Evolutionary conservation across 768 basidiomycete species (phyloP), one percentile per base, ranked within the genome.

Genomic region (button mushroom (Agaricus bisporus)): DNA sequence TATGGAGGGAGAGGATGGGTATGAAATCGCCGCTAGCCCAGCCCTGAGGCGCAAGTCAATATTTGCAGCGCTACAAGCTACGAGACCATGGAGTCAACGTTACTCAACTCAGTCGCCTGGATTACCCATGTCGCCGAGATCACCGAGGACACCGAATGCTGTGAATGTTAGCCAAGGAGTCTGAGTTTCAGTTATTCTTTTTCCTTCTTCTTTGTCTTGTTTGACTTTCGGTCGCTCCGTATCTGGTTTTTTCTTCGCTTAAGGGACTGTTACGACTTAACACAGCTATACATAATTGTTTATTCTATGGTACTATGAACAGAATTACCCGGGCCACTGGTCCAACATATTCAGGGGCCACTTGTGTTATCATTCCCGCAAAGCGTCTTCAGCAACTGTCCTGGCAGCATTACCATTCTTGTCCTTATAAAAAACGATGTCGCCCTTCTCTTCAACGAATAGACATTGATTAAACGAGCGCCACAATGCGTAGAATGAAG

Each of bases 381-480:
- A 25, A 18, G 20, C 58, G 25, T 57, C 39, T 32, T 60, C 55
- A 9, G 61, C 58, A 22, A 69, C 51, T 47, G 61, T 59, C 22
- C 78, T 68, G 15, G 61, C 69, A 5, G 75, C 68, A 4, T 67
- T 58, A 5, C 80, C 79, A 9, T 76, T 52, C 60, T 65, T 71
- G 59, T 79, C 74, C 66, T 75, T 77, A 67, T 81, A 80, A 63
- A 82, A 80, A 4, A 81, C 62, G 56, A 81, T 75, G 35, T 71
- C 69, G 18, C 76, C 79, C 38, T 80, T 75, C 18, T 81, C 79
- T 57, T 82, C 80, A 32, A 82, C 70, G 61, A 80, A 82, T 20
- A 70, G 58, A 61, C 80, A 82, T 55, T 78, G 63, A 1, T 76
- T 80, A 61, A 81, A 82, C 2, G 77, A 75, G 18, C 78, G 71